These are phyloP conservation scores for Petasospora rhodanensis DNA, from an alignment of 1,139 yeast genomes.

Conservation along the genomic window DNA sequence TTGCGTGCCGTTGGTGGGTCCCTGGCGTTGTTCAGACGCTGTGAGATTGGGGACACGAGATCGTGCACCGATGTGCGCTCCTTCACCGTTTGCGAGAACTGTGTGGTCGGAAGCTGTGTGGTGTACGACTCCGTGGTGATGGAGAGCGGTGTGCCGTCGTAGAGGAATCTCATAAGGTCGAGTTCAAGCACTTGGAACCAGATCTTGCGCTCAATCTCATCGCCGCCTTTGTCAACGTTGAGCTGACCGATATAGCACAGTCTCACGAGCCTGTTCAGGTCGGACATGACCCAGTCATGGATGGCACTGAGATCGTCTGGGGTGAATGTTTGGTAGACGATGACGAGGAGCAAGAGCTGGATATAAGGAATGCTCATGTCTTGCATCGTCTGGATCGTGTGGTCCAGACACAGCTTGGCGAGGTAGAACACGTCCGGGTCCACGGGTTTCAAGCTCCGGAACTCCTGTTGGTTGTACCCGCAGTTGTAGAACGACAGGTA, in stretches of 20 bases:
- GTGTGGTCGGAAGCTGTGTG: constrained; percentile 10
- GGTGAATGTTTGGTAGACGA: constrained; percentile 4
- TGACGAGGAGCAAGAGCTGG: constrained; percentile 5
- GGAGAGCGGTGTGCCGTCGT: constrained; percentile 10
- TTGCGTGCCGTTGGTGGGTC: constrained; percentile 8
- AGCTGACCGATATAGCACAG: constrained; percentile 3
- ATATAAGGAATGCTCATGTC: constrained; percentile 5
- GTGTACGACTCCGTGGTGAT: constrained; percentile 5
- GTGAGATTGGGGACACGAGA: constrained; percentile 6
- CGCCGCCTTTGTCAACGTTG: constrained; percentile 2
- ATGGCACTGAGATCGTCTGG: constrained; percentile 4
- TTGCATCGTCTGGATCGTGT: constrained; percentile 1
- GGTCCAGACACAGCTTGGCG: constrained; percentile 9
- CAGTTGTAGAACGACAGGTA: constrained; percentile 11
- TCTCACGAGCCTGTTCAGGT: constrained; percentile 6
- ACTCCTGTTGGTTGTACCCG: constrained; percentile 7
- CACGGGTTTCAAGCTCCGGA: constrained; percentile 4
- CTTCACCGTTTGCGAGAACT: too few relatives aligned
- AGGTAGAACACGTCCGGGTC: constrained; percentile 6
- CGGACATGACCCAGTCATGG: constrained; percentile 6
- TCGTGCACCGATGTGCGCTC: constrained; percentile 5
- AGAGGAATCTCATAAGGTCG: constrained; percentile 8
- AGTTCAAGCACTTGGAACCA: constrained; percentile 9
- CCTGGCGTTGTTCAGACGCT: constrained; percentile 4
- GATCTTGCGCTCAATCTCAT: constrained; percentile 3